Conservation (phyloP, 2,329 filamentous ascomycete genomes). For the Samsoniella hepiali region DNA sequence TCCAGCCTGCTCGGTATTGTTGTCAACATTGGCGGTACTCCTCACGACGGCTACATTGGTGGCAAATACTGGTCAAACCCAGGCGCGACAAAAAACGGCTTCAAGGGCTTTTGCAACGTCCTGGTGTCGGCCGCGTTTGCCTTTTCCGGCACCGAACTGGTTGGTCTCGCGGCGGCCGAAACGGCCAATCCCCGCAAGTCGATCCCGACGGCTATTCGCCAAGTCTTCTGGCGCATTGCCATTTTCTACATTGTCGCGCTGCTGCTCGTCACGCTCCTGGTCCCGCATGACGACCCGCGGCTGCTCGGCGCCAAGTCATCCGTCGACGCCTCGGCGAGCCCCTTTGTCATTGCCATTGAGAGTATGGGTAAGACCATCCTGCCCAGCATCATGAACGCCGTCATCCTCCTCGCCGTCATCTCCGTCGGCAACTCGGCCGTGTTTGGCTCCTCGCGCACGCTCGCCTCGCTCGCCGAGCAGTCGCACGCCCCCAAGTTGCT, state of each 20-base stretch:
- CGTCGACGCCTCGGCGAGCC: conserved; percentile 38
- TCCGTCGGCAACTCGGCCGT: conserved; percentile 51
- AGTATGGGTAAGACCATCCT: conserved; percentile 44
- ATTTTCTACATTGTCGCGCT: conserved; percentile 46
- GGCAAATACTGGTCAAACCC: conserved; percentile 41
- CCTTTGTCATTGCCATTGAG: conserved; percentile 47
- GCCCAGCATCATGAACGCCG: conserved; percentile 49
- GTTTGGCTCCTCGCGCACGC: conserved; percentile 51
- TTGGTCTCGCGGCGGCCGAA: conserved; percentile 66
- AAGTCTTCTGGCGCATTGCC: conserved; percentile 54
- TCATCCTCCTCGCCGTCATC: conserved; percentile 49
- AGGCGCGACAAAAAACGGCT: conserved; percentile 60
- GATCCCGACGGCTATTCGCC: conserved; percentile 72
- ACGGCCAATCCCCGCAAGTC: conserved; percentile 62
- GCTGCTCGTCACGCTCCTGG: conserved; percentile 43
- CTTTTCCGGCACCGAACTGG: conserved; percentile 63
- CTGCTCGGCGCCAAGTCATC: conserved; percentile 36
- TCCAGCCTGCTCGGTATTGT: conserved; percentile 46
- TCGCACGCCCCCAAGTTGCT: conserved; percentile 50
- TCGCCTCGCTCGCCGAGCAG: conserved; percentile 49
- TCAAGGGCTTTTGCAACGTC: conserved; percentile 64
- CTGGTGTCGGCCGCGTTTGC: conserved; percentile 68
- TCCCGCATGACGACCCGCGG: conserved; percentile 36
- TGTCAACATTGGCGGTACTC: conserved; percentile 53
- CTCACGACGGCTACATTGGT: conserved; percentile 42